A percentile compares a stretch with the other conserved stretches of the same genome.
Conservation (phyloP, 306 rosid genomes). For the Biancaea sappan region DNA sequence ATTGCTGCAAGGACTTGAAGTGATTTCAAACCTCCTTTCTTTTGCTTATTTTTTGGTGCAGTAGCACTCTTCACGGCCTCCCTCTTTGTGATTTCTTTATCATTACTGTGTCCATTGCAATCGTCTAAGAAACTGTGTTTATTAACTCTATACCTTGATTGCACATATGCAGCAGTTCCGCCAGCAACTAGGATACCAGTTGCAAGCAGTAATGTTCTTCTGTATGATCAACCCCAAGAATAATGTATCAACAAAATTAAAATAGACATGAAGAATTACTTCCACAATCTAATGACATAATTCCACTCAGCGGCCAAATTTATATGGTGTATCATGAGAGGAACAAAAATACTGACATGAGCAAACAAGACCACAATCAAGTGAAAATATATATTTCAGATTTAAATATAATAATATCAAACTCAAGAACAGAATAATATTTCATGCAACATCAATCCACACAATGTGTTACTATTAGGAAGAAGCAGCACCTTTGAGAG, state of each 20-base stretch:
- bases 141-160: slow-evolving; percentile 60
- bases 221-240: slow-evolving; percentile 40
- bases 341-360: slow-evolving; percentile 14
- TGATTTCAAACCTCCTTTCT: slow-evolving; percentile 71
- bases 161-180: slow-evolving; percentile 83
- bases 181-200: slow-evolving; percentile 84
- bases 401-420: slow-evolving; percentile 16
- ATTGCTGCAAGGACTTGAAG: slow-evolving; percentile 80
- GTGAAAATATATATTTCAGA: slow-evolving; percentile 7
- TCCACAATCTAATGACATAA: neutral
- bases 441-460: slow-evolving; percentile 30
- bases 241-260: slow-evolving; percentile 22
- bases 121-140: slow-evolving; percentile 43
- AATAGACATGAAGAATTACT: slow-evolving; percentile 17
- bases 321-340: neutral
- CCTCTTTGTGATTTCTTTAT: slow-evolving; percentile 40
- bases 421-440: slow-evolving; percentile 20
- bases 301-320: slow-evolving; percentile 19
- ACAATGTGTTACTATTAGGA: slow-evolving; percentile 1
- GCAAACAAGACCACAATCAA: slow-evolving; percentile 24
- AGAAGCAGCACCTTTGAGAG: slow-evolving; percentile 15
- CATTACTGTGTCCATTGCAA: slow-evolving; percentile 56
- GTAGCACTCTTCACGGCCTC: slow-evolving; percentile 33
- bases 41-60: slow-evolving; percentile 43
- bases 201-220: slow-evolving; percentile 86